Conservation (phyloP, 2,329 filamentous ascomycete species). For the Stenocarpella maydis region DNA sequence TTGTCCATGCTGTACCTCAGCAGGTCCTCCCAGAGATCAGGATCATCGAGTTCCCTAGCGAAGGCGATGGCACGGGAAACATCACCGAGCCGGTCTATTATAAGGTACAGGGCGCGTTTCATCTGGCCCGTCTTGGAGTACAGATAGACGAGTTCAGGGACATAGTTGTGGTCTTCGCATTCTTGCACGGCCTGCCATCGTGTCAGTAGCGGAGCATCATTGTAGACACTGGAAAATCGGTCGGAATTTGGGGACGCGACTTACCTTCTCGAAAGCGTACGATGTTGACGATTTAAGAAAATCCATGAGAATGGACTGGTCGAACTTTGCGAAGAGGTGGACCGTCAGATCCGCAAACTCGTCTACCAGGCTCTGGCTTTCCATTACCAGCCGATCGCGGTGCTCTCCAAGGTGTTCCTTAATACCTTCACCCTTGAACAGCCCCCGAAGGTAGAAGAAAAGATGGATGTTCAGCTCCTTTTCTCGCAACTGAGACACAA, state of each 20-base stretch:
- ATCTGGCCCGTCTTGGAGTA: slow-evolving; percentile 95
- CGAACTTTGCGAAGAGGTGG: slow-evolving; percentile 84
- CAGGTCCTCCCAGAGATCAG: slow-evolving; percentile 93
- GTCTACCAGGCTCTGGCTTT: slow-evolving; percentile 77
- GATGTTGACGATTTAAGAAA: slow-evolving; percentile 85
- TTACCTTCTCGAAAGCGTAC: slow-evolving; percentile 83
- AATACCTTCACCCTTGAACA: slow-evolving; percentile 82
- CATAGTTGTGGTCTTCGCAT: slow-evolving; percentile 82
- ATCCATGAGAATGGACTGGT: slow-evolving; percentile 81
- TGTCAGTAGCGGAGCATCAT: slow-evolving; percentile 33
- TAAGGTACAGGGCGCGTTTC: slow-evolving; percentile 88
- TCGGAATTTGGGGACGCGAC: neutral
- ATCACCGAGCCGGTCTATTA: slow-evolving; percentile 91
- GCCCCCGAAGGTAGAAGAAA: slow-evolving; percentile 87
- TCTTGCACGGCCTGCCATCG: slow-evolving; percentile 68
- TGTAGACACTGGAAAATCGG: neutral
- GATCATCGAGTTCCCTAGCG: slow-evolving; percentile 90
- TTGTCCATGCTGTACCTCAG: slow-evolving; percentile 98
- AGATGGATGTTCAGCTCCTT: slow-evolving; percentile 77
- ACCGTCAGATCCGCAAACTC: slow-evolving; percentile 88
- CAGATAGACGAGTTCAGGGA: slow-evolving; percentile 93
- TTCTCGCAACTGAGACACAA: slow-evolving; percentile 79
- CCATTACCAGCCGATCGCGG: slow-evolving; percentile 64
- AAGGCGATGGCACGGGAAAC: slow-evolving; percentile 94
- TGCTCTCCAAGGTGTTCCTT: slow-evolving; percentile 61